These are phyloP conservation scores for Paecilomyces fulvus DNA, from an alignment of 2,329 filamentous ascomycete genomes.

Conservation along the genomic window DNA sequence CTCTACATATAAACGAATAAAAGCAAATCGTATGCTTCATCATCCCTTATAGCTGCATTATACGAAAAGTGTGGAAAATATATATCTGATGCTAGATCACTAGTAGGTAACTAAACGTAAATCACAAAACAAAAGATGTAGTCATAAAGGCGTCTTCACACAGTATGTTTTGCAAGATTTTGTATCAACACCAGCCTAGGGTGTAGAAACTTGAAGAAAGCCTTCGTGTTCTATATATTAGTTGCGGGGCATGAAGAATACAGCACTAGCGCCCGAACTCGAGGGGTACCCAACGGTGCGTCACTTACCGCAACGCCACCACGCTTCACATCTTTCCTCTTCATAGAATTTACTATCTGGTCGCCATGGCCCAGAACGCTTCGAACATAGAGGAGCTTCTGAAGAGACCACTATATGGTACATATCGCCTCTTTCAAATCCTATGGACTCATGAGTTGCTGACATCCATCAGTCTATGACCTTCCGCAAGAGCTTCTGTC, in stretches of 20 bases:
- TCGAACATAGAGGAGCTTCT: slow-evolving; percentile 30
- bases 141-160: too few species aligned
- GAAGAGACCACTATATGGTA: slow-evolving; percentile 44
- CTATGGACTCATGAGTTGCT: not conserved
- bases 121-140: not conserved
- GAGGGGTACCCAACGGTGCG: not conserved
- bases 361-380: slow-evolving; percentile 5
- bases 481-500: slow-evolving; percentile 65
- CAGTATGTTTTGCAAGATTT: too few species aligned
- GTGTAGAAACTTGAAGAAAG: not conserved
- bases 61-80: not conserved
- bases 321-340: not conserved
- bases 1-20: too few species aligned
- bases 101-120: not conserved
- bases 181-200: too few species aligned
- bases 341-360: not conserved
- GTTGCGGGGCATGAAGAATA: not conserved
- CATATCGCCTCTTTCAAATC: slow-evolving; percentile 6
- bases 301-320: not conserved
- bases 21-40: too few species aligned
- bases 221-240: not conserved
- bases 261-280: not conserved
- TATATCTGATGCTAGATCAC: not conserved
- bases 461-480: slow-evolving; percentile 60
- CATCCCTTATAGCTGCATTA: too few species aligned